phyloP scores from a whole-genome alignment of 805 yeast species.

The Ogataea glucozyma region DNA sequence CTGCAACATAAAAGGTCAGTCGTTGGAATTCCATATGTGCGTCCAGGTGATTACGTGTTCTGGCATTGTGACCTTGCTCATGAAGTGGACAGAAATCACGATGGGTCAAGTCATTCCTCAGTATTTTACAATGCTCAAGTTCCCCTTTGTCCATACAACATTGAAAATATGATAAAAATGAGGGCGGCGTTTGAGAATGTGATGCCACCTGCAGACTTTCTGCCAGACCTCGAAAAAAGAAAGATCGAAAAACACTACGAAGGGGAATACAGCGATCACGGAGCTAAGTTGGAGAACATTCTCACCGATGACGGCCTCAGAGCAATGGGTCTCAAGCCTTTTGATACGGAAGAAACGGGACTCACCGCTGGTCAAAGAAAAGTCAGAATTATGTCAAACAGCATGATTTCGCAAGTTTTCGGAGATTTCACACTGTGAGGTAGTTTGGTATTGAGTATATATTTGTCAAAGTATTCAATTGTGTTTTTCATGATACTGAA shows the following conservation, averaged over 20 bases:
- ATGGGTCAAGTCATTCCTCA: conserved; percentile 38
- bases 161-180: conserved; percentile 12
- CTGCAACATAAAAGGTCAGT: conserved; percentile 35
- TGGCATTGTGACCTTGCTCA: conserved; percentile 48
- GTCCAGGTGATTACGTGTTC: conserved; percentile 44
- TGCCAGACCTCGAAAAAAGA: conserved; percentile 9
- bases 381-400: conserved; percentile 24
- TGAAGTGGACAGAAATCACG: conserved; percentile 41
- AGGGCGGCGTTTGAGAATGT: conserved; percentile 7
- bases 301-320: conserved; percentile 27
- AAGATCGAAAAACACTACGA: conserved; percentile 11
- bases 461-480: too few relatives aligned
- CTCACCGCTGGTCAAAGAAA: conserved; percentile 31
- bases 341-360: conserved; percentile 26
- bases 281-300: conserved; percentile 13
- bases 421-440: background rate
- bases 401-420: background rate
- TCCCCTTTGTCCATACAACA: conserved; percentile 32
- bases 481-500: too few relatives aligned
- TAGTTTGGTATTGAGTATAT: too few relatives aligned
- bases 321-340: conserved; percentile 32
- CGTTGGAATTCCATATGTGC: conserved; percentile 39
- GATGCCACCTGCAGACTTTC: conserved; percentile 23
- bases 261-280: conserved; percentile 8
- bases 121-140: conserved; percentile 41